Evolutionary conservation across 495 filamentous ascomycete genomes (phyloP).

Genomic region (Penicillium tannophilum): DNA sequence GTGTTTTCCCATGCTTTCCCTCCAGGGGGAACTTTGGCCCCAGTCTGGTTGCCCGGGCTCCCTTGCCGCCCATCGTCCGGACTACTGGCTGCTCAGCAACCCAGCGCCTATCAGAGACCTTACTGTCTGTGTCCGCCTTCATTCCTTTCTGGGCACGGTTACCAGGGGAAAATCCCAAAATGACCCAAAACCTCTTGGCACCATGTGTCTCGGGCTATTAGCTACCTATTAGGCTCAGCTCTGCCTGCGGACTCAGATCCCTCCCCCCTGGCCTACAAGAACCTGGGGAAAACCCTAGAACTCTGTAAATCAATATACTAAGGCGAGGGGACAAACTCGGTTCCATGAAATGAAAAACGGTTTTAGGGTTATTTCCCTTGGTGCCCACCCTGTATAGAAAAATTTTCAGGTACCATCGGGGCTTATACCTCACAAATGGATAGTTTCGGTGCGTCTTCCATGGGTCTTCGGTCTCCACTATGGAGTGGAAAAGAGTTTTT

Average conservation of each 20-base stretch:
- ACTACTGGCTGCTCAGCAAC: conserved; percentile 41
- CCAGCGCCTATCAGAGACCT: conserved; percentile 39
- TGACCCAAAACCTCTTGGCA: conserved; percentile 11
- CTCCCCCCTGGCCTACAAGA: conserved; percentile 10
- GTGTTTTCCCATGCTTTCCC: not conserved
- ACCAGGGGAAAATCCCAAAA: conserved; percentile 9
- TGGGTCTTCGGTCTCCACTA: conserved; percentile 25
- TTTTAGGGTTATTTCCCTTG: conserved; percentile 3
- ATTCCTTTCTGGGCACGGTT: conserved; percentile 26
- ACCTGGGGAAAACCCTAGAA: conserved; percentile 16
- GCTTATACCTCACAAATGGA: conserved; percentile 7
- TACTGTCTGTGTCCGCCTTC: conserved; percentile 13
- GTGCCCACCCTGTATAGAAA: conserved; percentile 7
- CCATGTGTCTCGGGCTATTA: conserved; percentile 34
- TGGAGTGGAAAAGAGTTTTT: conserved; percentile 12
- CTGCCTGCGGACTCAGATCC: not conserved
- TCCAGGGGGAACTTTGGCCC: conserved; percentile 20
- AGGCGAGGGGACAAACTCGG: conserved; percentile 9
- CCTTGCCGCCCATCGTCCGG: conserved; percentile 44
- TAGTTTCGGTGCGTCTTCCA: conserved; percentile 24
- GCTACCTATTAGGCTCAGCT: not conserved
- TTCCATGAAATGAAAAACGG: conserved; percentile 9
- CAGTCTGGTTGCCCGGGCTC: conserved; percentile 46
- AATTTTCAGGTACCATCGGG: conserved; percentile 7
- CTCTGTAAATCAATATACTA: not conserved